Conservation (phyloP, 768 basidiomycete genomes). For the Podaxis carcinomalis region DNA sequence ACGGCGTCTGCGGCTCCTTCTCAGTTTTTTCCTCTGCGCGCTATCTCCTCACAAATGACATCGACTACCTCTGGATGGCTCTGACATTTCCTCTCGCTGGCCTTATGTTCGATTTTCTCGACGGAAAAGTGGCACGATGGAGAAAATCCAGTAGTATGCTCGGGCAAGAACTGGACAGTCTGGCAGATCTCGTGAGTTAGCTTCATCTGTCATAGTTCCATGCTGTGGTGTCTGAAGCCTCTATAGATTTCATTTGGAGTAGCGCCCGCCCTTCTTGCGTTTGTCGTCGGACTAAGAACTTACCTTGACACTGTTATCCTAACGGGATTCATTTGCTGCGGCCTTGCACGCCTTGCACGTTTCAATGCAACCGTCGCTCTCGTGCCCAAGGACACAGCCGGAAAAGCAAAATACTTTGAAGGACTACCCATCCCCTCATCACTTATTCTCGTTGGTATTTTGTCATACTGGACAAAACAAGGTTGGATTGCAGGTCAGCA, state of each 20-base stretch:
- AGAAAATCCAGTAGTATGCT: constrained; percentile 92
- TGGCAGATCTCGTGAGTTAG: constrained; percentile 83
- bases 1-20: constrained; percentile 95
- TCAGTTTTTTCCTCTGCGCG: constrained; percentile 92
- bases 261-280: constrained; percentile 90
- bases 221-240: constrained; percentile 10
- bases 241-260: constrained; percentile 94
- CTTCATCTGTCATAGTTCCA: not conserved
- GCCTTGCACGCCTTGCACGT: constrained; percentile 92
- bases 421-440: constrained; percentile 96
- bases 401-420: constrained; percentile 95
- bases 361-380: constrained; percentile 98
- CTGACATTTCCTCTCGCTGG: constrained; percentile 86
- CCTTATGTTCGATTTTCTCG: constrained; percentile 95
- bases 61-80: constrained; percentile 81
- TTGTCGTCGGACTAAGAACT: constrained; percentile 86
- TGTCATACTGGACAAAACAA: constrained; percentile 79
- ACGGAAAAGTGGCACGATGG: constrained; percentile 98
- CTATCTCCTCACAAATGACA: constrained; percentile 79
- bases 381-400: constrained; percentile 79
- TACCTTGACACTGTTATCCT: constrained; percentile 86
- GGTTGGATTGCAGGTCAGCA: constrained; percentile 81
- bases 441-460: constrained; percentile 68
- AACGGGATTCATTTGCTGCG: constrained; percentile 91
- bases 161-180: constrained; percentile 95